phyloP scores from a whole-genome alignment of 345 rosid genomes.

The Adansonia digitata region DNA sequence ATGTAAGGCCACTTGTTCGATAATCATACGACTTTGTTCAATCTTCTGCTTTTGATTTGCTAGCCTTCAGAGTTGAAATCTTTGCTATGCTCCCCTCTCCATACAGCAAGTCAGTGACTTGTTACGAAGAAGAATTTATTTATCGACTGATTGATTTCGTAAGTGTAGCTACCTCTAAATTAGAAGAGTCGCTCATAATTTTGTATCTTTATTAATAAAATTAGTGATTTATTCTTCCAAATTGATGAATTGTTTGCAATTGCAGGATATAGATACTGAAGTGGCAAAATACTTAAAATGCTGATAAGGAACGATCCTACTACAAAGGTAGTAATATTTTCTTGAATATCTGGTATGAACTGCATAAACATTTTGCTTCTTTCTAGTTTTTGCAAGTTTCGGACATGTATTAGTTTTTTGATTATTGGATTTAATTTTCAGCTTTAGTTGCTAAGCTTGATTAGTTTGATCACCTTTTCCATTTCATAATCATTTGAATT shows the following conservation, averaged over 20 bases:
- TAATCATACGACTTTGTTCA: too few relatives aligned
- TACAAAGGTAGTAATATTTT: slow-evolving; percentile 57
- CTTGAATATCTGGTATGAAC: neutral
- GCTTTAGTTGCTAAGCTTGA: neutral
- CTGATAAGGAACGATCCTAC: slow-evolving; percentile 82
- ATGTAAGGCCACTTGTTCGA: too few relatives aligned
- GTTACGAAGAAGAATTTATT: too few relatives aligned
- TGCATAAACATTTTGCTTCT: too few relatives aligned
- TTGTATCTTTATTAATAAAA: neutral
- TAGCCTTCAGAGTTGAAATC: too few relatives aligned
- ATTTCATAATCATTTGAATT: neutral
- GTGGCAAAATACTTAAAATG: slow-evolving; percentile 75
- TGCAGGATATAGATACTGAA: slow-evolving; percentile 79
- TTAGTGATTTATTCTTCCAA: slow-evolving; percentile 4
- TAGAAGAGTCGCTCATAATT: neutral
- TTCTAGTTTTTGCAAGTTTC: neutral
- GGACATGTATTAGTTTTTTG: neutral
- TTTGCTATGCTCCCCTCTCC: too few relatives aligned
- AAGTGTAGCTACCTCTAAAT: too few relatives aligned
- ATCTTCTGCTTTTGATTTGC: too few relatives aligned
- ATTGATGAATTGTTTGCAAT: slow-evolving; percentile 6
- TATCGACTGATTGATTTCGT: too few relatives aligned
- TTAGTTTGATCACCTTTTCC: neutral
- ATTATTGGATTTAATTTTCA: neutral
- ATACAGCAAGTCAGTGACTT: too few relatives aligned